A percentile compares a stretch with the other conserved stretches of the same genome.
phyloP scores from a whole-genome alignment of 306 rosid species.

The Prosopis cineraria region DNA sequence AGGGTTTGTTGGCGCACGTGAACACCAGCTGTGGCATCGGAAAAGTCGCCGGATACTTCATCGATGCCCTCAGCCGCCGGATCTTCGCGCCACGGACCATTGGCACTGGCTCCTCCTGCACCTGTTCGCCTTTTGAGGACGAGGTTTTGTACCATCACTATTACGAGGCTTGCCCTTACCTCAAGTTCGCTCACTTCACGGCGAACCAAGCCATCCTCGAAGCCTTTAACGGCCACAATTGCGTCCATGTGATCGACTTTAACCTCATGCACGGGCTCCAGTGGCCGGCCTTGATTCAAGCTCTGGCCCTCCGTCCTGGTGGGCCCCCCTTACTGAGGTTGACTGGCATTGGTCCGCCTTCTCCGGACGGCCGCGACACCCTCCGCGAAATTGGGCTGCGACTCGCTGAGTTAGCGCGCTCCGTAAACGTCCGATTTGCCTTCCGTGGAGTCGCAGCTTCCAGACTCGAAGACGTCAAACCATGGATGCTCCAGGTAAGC shows the following conservation, averaged over 20 bases:
- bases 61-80: slow-evolving; percentile 80
- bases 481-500: slow-evolving; percentile 85
- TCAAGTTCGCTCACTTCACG: slow-evolving; percentile 93
- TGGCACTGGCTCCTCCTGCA: slow-evolving; percentile 3
- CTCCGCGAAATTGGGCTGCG: slow-evolving; percentile 75
- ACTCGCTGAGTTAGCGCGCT: slow-evolving; percentile 81
- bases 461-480: slow-evolving; percentile 83
- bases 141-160: slow-evolving; percentile 73
- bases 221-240: slow-evolving; percentile 78
- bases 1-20: slow-evolving; percentile 51
- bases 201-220: slow-evolving; percentile 91
- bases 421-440: slow-evolving; percentile 80
- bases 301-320: slow-evolving; percentile 83
- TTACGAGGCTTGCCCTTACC: slow-evolving; percentile 87
- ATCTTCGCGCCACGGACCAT: slow-evolving; percentile 40
- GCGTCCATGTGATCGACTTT: slow-evolving; percentile 92
- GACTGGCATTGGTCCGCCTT: slow-evolving; percentile 96
- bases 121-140: slow-evolving; percentile 47
- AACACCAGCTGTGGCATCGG: slow-evolving; percentile 81
- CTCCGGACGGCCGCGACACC: slow-evolving; percentile 83
- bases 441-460: slow-evolving; percentile 90
- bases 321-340: slow-evolving; percentile 76
- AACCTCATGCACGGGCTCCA: slow-evolving; percentile 89
- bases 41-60: slow-evolving; percentile 83
- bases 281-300: slow-evolving; percentile 92